Base-by-base conservation (phyloP, 1,139 yeast genomes). In the Sugiyamaella paludigena region DNA sequence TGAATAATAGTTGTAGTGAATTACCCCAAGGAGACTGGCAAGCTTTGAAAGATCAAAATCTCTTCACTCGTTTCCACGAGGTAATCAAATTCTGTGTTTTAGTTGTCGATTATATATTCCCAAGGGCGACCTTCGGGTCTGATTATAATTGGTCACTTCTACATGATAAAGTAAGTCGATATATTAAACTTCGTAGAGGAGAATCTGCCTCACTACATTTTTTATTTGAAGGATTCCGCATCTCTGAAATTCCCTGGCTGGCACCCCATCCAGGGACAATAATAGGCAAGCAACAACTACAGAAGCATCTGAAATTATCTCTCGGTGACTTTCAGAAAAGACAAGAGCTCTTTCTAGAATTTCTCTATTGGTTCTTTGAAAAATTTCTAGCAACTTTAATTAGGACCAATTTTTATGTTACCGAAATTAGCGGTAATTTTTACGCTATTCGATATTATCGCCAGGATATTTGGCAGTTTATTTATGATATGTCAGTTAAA, bases 351-450 rank as follows among this genome's bases (percentile, higher is more conserved):
- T 64, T 81, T 13, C 49, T 61, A 1, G 59, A 63, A 4, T 78
- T 85, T 48, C 30, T 86, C 1, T 45, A 52, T 2, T 91, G 96
- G 96, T 51, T 85, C 2, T 77, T 84, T 43, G 58, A 69, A 0
- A 45, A 47, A 0, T 73, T 82, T 45, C 54, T 87, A 1, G 71
- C 76, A 7, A 73, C 72, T 11, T 56, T 87, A 1, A 55, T 87
- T 0, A 65, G 71, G 0, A 65, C 76, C 0, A 80, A 79, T 59
- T 91, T 91, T 73, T 84, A 85, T 61, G 81, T 84, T 2, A 81
- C 92, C 0, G 84, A 81, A 48, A 29, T 56, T 54, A 39, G 82
- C 1, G 74, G 76, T 2, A 61, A 69, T 0, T 60, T 61, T 6
- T 60, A 56, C 40, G 61, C 68, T 5, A 53, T 77, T 0, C 54